Evolutionary conservation across 108 stramenopile species (phyloP), one percentile per base, ranked within the genome.

Genomic region (Cafeteria roenbergensis): DNA sequence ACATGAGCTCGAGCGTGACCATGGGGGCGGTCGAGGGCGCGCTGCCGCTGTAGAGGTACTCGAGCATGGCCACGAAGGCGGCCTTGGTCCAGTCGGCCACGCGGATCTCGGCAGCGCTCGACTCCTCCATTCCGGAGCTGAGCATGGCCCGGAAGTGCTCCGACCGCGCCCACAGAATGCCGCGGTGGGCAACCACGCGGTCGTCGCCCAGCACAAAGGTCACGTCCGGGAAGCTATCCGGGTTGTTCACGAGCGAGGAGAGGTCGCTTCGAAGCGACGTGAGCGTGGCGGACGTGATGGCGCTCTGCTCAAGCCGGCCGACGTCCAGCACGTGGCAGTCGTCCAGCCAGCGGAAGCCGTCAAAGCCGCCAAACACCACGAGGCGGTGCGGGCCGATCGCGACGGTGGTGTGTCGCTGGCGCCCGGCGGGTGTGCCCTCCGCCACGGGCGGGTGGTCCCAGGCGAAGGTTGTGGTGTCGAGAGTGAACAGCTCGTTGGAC

Each of bases 141-240:
- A 91, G 90, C 90, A 94, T 94, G 68, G 89, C 88, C 26, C 83
- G 79, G 69, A 90, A 91, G 61, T 85, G 89, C 62, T 91, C 87
- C 20, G 88, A 89, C 1, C 85, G 80, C 24, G 84, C 76, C 21
- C 84, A 83, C 28, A 94, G 64, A 0, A 94, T 81, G 70, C 88
- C 75, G 37, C 88, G 86, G 77, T 94, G 93, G 32, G 84, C 93
- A 64, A 81, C 83, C 8, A 94, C 80, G 55, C 70, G 69, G 56
- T 70, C 77, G 1, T 87, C 89, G 69, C 90, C 88, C 0, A 94
- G 90, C 4, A 94, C 33, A 71, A 94, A 91, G 14, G 84, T 89
- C 20, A 91, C 89, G 64, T 91, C 90, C 0, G 86, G 77, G 64
- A 93, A 90, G 57, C 87, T 85, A 65, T 86, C 84, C 55, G 86